These are phyloP conservation scores for Ceratocystis colombiana DNA, from an alignment of 2,329 filamentous ascomycete genomes.

Conservation along the genomic window DNA sequence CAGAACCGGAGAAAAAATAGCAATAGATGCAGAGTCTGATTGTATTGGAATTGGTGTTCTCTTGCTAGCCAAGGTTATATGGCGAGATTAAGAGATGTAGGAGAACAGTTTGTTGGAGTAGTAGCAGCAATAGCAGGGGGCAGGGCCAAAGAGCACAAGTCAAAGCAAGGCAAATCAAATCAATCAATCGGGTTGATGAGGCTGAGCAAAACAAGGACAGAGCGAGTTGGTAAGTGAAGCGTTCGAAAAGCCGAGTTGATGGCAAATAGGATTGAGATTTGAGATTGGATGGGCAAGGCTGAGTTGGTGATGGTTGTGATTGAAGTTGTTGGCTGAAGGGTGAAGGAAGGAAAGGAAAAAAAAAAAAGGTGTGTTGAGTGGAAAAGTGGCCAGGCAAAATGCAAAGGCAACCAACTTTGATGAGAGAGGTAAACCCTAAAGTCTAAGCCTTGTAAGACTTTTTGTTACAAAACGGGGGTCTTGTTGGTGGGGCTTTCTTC, in stretches of 20 bases:
- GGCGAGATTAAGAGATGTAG: background rate
- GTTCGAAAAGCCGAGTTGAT: background rate
- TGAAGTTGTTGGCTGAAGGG: constrained; percentile 1
- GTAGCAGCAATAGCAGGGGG: background rate
- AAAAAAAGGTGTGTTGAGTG: background rate
- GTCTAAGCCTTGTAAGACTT: constrained; percentile 10
- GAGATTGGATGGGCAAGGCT: background rate
- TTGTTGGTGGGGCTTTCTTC: background rate
- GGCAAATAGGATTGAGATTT: background rate
- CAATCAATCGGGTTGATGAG: background rate
- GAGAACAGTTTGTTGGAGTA: background rate
- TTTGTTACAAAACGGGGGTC: constrained; percentile 7
- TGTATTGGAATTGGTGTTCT: background rate
- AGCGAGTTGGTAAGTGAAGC: background rate
- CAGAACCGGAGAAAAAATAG: background rate
- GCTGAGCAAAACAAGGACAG: background rate
- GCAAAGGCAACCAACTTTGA: constrained; percentile 1
- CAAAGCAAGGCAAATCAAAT: background rate
- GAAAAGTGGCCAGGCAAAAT: constrained; percentile 21
- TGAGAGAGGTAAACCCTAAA: constrained; percentile 4
- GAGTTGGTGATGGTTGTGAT: constrained; percentile 14
- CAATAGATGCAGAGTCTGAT: background rate
- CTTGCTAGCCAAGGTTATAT: background rate
- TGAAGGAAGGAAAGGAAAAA: constrained; percentile 4
- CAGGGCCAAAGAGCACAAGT: background rate